Percentiles rank a stretch among this genome's conserved stretches.
Conservation (phyloP, 2,329 filamentous ascomycete species). For the Aspergillus felis region DNA sequence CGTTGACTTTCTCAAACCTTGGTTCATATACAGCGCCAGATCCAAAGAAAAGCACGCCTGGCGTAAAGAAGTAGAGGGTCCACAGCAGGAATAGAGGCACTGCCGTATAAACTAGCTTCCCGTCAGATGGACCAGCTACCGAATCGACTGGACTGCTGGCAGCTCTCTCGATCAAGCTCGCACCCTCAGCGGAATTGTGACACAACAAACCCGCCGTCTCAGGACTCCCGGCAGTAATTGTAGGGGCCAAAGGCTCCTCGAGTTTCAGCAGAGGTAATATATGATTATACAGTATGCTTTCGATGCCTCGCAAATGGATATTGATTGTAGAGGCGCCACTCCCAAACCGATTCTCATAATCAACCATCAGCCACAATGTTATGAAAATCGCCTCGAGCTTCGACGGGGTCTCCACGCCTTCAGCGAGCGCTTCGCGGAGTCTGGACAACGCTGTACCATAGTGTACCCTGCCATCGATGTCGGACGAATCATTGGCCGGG, state of each 20-base stretch:
- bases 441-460: conserved; percentile 23
- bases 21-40: conserved; percentile 5
- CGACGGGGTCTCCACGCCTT: conserved; percentile 20
- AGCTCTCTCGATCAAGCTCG: not conserved
- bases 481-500: conserved; percentile 8
- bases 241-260: not conserved
- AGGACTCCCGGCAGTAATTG: not conserved
- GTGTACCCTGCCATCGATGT: conserved; percentile 19
- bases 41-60: conserved; percentile 18
- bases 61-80: conserved; percentile 26
- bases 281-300: conserved; percentile 20
- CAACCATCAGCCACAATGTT: conserved; percentile 27
- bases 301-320: conserved; percentile 22
- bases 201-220: not conserved
- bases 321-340: conserved; percentile 22
- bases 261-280: conserved; percentile 19
- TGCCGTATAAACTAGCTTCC: conserved; percentile 17
- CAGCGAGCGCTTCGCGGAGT: conserved; percentile 19
- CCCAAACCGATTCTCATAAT: conserved; percentile 25
- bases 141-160: not conserved
- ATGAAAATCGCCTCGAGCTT: conserved; percentile 26
- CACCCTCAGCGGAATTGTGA: not conserved
- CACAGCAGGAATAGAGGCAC: conserved; percentile 25
- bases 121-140: not conserved
- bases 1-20: conserved; percentile 8